Evolutionary conservation across 2,329 filamentous ascomycete species (phyloP), one percentile per base, ranked within the genome.

Genomic region (Xylariales sp.): DNA sequence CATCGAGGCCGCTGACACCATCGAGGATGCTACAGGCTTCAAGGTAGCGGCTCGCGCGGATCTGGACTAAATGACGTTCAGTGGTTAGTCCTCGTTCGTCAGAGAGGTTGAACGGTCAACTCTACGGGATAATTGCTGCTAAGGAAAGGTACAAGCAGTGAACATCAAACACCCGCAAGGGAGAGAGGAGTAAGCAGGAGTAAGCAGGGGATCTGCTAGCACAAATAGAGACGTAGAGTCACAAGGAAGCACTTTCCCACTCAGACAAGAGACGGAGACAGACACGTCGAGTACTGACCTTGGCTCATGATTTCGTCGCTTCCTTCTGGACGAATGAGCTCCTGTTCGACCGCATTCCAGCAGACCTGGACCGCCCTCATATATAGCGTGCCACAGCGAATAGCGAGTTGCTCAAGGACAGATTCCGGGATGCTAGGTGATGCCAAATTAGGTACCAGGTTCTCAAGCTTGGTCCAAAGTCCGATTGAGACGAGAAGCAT

Each of bases 401-500:
- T 76, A 0, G 80, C 74, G 2, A 88, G 65, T 47, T 79, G 76
- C 2, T 80, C 72, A 3, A 86, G 63, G 0, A 79, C 71, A 20
- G 82, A 76, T 46, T 82, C 77, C 1, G 76, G 65, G 19, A 86
- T 74, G 54, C 72, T 71, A 10, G 79, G 59, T 0, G 64, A 62
- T 32, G 60, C 70, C 53, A 54, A 66, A 27, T 65, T 62, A 0
- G 71, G 59, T 1, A 71, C 66, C 0, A 80, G 62, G 14, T 70
- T 66, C 41, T 79, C 76, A 0, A 88, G 68, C 9, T 78, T 81
- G 3, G 76, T 79, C 86, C 86, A 91, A 7, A 90, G 63, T 5
- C 86, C 86, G 40, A 90, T 79, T 5, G 86, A 86, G 3, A 89
- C 68, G 1, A 91, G 70, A 4, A 88, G 65, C 64, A 88, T 76